A percentile compares a stretch with the other conserved stretches of the same genome.
phyloP scores from a whole-genome alignment of 108 stramenopile genomes.

The Fragilaria radians region DNA sequence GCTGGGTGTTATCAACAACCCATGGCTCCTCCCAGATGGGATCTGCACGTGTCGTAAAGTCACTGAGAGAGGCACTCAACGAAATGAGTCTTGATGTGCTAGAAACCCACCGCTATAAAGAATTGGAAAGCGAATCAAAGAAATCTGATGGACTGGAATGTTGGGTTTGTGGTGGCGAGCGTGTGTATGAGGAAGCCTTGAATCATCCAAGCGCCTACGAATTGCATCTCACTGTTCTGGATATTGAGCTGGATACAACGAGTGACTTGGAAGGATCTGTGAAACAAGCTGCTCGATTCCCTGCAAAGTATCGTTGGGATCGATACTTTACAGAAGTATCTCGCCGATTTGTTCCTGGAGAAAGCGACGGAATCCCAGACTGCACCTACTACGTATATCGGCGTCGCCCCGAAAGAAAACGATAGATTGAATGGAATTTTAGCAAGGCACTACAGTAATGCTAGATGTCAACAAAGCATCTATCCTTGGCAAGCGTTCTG shows the following conservation, averaged over 20 bases:
- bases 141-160: slow-evolving; percentile 23
- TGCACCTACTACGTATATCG: background rate
- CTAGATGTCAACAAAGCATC: too few relatives aligned
- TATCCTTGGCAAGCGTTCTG: too few relatives aligned
- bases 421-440: too few relatives aligned
- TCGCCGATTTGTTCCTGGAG: background rate
- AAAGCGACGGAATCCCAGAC: background rate
- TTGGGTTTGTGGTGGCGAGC: slow-evolving; percentile 79
- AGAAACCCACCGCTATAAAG: slow-evolving; percentile 36
- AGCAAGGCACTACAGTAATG: too few relatives aligned
- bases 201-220: slow-evolving; percentile 30
- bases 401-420: too few relatives aligned
- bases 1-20: slow-evolving; percentile 58
- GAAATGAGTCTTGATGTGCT: too few relatives aligned
- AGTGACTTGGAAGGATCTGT: background rate
- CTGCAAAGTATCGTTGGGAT: slow-evolving; percentile 22
- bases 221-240: slow-evolving; percentile 54
- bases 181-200: slow-evolving; percentile 59
- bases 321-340: slow-evolving; percentile 11
- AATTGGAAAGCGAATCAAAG: slow-evolving; percentile 7
- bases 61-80: slow-evolving; percentile 64
- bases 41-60: slow-evolving; percentile 26
- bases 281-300: slow-evolving; percentile 9
- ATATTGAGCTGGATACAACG: slow-evolving; percentile 18
- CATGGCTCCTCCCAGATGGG: background rate